phyloP scores from a whole-genome alignment of 1,139 yeast genomes.

The Yamadazyma atmosphaerica region DNA sequence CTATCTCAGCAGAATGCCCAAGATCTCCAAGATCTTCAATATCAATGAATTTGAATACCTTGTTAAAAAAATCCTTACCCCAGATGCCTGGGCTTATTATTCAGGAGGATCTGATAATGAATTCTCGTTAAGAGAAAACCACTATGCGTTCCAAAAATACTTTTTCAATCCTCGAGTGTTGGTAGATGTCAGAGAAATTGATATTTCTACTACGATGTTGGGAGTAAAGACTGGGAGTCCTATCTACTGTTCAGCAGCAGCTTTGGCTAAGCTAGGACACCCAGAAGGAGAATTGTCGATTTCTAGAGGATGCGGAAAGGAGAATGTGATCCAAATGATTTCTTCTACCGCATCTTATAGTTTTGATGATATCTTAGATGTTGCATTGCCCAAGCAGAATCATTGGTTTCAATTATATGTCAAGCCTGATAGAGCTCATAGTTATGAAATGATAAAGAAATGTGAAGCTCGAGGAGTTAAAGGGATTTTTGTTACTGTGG shows the following conservation, averaged over 20 bases:
- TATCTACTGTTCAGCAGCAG: conserved; percentile 60
- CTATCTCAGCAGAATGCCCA: conserved; percentile 5
- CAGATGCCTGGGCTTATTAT: conserved; percentile 85
- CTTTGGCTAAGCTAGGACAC: conserved; percentile 56
- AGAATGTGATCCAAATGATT: conserved; percentile 56
- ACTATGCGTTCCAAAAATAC: conserved; percentile 74
- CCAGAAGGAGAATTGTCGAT: conserved; percentile 55
- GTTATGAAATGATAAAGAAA: conserved; percentile 18
- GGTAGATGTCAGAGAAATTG: conserved; percentile 57
- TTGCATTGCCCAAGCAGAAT: conserved; percentile 26
- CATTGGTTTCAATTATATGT: conserved; percentile 50
- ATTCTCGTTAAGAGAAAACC: conserved; percentile 79
- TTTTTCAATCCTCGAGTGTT: conserved; percentile 77
- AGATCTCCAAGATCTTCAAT: conserved; percentile 5
- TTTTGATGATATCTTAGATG: conserved; percentile 56
- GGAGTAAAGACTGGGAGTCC: conserved; percentile 53
- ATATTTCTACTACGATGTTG: conserved; percentile 44
- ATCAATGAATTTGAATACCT: conserved; percentile 73
- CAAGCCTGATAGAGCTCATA: conserved; percentile 28
- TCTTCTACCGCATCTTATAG: conserved; percentile 57
- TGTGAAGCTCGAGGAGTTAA: conserved; percentile 25
- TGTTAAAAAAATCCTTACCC: conserved; percentile 66
- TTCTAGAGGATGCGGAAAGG: conserved; percentile 48
- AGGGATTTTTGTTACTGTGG: conserved; percentile 30
- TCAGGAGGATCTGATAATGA: conserved; percentile 88